Evolutionary conservation across 139 green algal species (phyloP).

Genomic region (Tetradesmus obliquus): DNA sequence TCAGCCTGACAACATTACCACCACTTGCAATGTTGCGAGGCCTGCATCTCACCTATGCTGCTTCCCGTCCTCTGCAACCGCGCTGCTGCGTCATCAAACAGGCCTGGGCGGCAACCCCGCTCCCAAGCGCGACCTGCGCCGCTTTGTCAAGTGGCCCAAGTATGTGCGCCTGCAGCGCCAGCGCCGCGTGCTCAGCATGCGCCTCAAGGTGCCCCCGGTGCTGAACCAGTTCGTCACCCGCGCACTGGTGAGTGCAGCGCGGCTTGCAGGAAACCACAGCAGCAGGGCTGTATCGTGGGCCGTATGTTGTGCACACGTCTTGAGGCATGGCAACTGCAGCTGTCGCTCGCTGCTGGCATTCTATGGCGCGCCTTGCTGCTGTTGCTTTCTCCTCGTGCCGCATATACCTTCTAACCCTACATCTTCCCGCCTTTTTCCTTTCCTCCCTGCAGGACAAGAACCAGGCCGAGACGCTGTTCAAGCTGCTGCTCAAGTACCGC

Average conservation of each 20-base stretch:
- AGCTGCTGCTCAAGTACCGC: constrained; percentile 98
- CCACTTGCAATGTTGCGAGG: no score
- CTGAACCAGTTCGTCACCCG: constrained; percentile 78
- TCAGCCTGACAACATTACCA: no score
- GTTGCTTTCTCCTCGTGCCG: no score
- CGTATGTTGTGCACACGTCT: no score
- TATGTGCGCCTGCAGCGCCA: constrained; percentile 99
- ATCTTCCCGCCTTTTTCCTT: not conserved
- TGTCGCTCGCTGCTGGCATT: no score
- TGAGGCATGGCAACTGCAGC: no score
- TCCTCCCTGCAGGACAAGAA: constrained; percentile 77
- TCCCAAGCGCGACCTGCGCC: constrained; percentile 93
- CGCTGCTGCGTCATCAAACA: constrained; percentile 36
- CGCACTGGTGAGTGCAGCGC: constrained; percentile 38
- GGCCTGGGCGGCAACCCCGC: constrained; percentile 89
- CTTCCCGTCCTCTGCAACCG: not conserved
- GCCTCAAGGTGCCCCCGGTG: constrained; percentile 83
- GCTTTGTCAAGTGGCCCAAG: constrained; percentile 99
- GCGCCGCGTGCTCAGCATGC: constrained; percentile 94
- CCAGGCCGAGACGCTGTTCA: constrained; percentile 94
- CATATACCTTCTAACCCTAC: not conserved
- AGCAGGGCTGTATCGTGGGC: not conserved
- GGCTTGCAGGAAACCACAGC: constrained; percentile 14
- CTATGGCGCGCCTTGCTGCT: no score
- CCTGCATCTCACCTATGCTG: not conserved